Evolutionary conservation across 2,329 filamentous ascomycete species (phyloP), one percentile per base, ranked within the genome.

Genomic region (Paecilomyces dactylethromorphus): DNA sequence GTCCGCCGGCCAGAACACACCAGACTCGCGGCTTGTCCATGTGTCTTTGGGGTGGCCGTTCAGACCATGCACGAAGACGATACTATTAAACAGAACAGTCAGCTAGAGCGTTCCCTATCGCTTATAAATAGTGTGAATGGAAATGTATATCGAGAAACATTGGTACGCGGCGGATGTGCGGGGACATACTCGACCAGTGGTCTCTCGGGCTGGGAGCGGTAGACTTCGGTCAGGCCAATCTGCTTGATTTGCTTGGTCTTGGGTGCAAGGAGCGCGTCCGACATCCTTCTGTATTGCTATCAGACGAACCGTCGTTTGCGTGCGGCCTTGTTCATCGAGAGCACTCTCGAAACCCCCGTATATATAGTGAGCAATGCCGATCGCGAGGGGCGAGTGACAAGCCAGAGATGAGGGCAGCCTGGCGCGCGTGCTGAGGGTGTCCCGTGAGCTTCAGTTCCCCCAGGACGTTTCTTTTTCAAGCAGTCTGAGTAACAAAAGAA

Each of bases 1-100:
- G 61, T 90, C 84, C 12, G 79, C 74, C 0, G 88, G 88, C 88
- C 88, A 91, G 73, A 87, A 90, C 31, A 84, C 78, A 45, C 80
- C 80, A 7, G 62, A 65, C 15, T 67, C 74, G 56, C 75, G 74
- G n/a, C 78, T 76, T 0, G 78, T 77, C 81, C 88, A 91, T 53
- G 87, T 88, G 62, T 80, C 80, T 54, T 83, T 76, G 0, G 88
- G 87, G 24, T 85, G 75, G 32, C 88, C 88, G 69, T 89, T 89
- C 50, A 83, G 80, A 35, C 88, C 88, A 66, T 91, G 88, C 31
- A 91, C 85, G 61, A 91, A 83, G 26, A 91, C 82, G 50, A 91
- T 84, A 61, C 68, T 69, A 58, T 33, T 7, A 10, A n/a, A 45
- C 39, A 3, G n/a, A n/a, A 8, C 1, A 45, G 39, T 45, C 39